Percentiles rank a stretch among this genome's conserved stretches.
Evolutionary conservation across 352 stramenopile genomes (phyloP).

Genomic region (Phytophthora uliginosa): DNA sequence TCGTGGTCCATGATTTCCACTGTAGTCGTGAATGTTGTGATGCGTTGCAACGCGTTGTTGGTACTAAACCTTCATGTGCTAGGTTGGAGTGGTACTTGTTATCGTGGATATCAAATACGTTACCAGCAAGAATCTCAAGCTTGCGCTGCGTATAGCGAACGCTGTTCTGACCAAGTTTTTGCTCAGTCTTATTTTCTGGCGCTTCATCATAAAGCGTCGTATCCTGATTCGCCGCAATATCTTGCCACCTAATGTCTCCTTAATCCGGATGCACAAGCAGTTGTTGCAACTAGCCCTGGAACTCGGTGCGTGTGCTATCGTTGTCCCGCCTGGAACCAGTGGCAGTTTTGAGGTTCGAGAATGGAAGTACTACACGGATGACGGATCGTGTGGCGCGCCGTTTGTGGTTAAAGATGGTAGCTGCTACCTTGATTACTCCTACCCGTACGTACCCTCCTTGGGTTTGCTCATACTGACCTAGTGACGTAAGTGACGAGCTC

Average conservation of each 20-base stretch:
- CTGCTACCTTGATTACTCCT: conserved; percentile 80
- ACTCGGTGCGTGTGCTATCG: conserved; percentile 58
- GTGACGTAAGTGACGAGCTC: not conserved
- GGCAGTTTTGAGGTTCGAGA: conserved; percentile 68
- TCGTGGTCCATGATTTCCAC: not conserved
- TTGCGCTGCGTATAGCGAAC: conserved; percentile 54
- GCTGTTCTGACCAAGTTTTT: conserved; percentile 55
- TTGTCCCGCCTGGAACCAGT: conserved; percentile 60
- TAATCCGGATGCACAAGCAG: conserved; percentile 59
- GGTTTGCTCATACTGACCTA: not conserved
- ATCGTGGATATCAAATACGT: conserved; percentile 79
- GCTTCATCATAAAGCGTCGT: conserved; percentile 61
- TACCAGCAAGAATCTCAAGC: conserved; percentile 40
- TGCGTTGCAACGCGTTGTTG: not conserved
- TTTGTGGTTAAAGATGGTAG: conserved; percentile 43
- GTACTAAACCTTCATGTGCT: not conserved
- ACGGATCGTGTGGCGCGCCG: conserved; percentile 41
- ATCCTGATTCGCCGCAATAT: conserved; percentile 77
- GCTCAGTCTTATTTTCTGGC: conserved; percentile 60
- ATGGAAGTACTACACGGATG: conserved; percentile 73
- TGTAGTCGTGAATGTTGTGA: not conserved
- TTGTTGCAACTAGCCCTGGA: conserved; percentile 56
- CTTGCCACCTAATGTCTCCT: conserved; percentile 59
- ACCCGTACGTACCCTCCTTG: conserved; percentile 54
- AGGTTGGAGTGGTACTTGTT: conserved; percentile 68